Evolutionary conservation across 2,329 filamentous ascomycete species (phyloP).

Genomic region (Penicillium sp.): DNA sequence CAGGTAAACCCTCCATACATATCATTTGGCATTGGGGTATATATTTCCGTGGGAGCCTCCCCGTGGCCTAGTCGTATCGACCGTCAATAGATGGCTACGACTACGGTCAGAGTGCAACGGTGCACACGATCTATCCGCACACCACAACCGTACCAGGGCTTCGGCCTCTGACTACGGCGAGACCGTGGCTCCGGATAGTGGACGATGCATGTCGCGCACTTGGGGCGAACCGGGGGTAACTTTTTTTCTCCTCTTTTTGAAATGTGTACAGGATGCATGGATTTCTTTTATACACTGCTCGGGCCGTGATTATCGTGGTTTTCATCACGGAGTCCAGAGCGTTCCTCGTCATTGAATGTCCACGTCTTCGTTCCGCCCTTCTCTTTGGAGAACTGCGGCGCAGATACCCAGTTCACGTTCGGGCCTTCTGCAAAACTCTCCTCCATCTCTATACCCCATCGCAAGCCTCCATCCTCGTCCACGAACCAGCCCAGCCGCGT

Average conservation of each 20-base stretch:
- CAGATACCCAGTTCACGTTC: constrained; percentile 14
- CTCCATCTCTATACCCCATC: constrained; percentile 21
- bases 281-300: neutral
- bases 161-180: neutral
- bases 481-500: constrained; percentile 20
- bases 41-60: neutral
- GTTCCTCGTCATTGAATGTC: constrained; percentile 6
- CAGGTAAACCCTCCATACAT: neutral
- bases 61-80: neutral
- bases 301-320: neutral
- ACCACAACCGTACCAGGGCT: neutral
- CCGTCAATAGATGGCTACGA: neutral
- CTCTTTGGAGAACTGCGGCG: constrained; percentile 11
- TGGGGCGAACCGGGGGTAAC: neutral
- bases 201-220: neutral
- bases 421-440: constrained; percentile 14
- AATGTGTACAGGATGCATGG: neutral
- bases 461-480: constrained; percentile 13
- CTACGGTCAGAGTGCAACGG: neutral
- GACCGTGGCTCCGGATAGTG: neutral
- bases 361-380: constrained; percentile 10
- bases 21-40: neutral
- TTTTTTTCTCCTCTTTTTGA: neutral
- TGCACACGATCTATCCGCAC: neutral
- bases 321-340: neutral